phyloP scores from a whole-genome alignment of 1,139 yeast species.

The Candida neerlandica region DNA sequence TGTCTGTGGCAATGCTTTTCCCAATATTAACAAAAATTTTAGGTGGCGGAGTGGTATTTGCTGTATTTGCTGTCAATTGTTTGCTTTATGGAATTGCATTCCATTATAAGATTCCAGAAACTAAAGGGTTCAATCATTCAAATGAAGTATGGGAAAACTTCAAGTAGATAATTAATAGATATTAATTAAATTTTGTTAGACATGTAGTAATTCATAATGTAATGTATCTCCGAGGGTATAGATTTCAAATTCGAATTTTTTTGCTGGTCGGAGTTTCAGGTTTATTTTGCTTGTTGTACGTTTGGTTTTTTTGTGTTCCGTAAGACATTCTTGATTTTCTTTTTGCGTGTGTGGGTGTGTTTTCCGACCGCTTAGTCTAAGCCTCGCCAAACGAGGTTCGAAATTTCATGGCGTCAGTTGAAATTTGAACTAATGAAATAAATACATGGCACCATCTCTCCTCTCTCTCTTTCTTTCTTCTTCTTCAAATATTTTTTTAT shows the following conservation, averaged over 20 bases:
- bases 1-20: constrained; percentile 72
- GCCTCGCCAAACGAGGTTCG: too few species aligned
- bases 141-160: constrained; percentile 32
- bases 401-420: too few species aligned
- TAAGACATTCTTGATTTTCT: too few species aligned
- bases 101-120: constrained; percentile 35
- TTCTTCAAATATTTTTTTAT: not conserved
- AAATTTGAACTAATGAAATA: too few species aligned
- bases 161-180: not conserved
- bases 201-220: too few species aligned
- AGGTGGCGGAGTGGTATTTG: constrained; percentile 35
- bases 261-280: not conserved
- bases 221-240: not conserved
- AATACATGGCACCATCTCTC: too few species aligned
- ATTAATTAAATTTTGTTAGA: not conserved
- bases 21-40: constrained; percentile 47
- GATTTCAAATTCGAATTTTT: not conserved
- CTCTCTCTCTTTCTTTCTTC: not conserved
- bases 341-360: too few species aligned
- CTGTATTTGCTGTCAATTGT: constrained; percentile 29
- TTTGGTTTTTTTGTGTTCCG: not conserved
- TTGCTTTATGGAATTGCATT: constrained; percentile 23
- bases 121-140: constrained; percentile 28
- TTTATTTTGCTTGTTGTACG: not conserved
- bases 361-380: too few species aligned